Conservation (phyloP, 768 basidiomycete genomes). For the Hydnomerulius pinastri region DNA sequence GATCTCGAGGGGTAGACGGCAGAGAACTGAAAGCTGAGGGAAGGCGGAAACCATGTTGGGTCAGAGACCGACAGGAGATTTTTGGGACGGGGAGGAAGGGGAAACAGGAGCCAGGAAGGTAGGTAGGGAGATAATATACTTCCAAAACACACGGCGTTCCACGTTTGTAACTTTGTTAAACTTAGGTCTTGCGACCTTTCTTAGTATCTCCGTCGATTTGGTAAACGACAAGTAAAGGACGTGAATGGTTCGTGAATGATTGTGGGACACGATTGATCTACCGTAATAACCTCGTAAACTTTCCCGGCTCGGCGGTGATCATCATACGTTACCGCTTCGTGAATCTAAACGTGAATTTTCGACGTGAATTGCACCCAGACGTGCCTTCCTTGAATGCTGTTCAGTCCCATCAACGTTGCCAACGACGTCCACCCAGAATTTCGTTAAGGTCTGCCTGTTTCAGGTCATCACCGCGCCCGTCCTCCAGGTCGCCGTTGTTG, state of each 20-base stretch:
- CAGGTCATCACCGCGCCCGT: background rate
- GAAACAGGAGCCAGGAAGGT: background rate
- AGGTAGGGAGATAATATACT: background rate
- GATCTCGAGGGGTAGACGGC: conserved; percentile 42
- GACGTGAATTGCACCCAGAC: background rate
- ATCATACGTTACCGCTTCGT: background rate
- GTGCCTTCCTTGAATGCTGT: background rate
- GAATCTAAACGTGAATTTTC: background rate
- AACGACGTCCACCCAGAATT: background rate
- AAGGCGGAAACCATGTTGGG: conserved; percentile 12
- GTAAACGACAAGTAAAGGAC: conserved; percentile 7
- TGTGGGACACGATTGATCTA: conserved; percentile 2
- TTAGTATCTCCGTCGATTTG: conserved; percentile 11
- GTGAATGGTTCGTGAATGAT: background rate
- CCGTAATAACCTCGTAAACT: conserved; percentile 1
- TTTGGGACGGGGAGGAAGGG: conserved; percentile 16
- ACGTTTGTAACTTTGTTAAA: conserved; percentile 11
- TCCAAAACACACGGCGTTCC: background rate
- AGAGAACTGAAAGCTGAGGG: conserved; percentile 23
- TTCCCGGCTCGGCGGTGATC: background rate
- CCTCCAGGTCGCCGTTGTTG: background rate
- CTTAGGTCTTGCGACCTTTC: conserved; percentile 5
- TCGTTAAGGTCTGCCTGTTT: background rate
- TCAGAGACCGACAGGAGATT: background rate
- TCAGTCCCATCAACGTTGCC: background rate